Conservation (phyloP, 179 eudicot genomes). For the Vitellaria paradoxa region DNA sequence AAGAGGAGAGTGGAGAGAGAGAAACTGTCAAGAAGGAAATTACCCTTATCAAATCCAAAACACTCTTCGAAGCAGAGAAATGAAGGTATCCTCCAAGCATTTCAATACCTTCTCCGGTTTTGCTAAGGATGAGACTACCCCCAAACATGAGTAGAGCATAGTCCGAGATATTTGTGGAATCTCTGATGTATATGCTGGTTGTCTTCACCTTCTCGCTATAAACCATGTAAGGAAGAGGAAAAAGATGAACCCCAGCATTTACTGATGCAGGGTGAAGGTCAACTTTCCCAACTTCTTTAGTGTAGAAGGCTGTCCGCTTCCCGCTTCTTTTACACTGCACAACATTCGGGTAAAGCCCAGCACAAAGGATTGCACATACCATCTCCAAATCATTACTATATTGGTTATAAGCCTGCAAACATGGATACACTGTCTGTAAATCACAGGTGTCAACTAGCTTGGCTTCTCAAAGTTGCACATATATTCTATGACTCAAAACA, state of each 20-base stretch:
- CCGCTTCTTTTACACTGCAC: slow-evolving; percentile 98
- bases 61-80: slow-evolving; percentile 91
- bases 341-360: slow-evolving; percentile 98
- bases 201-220: slow-evolving; percentile 97
- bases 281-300: slow-evolving; percentile 93
- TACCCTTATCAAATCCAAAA: slow-evolving; percentile 84
- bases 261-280: slow-evolving; percentile 96
- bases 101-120: slow-evolving; percentile 89
- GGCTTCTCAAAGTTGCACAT: background rate
- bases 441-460: background rate
- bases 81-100: slow-evolving; percentile 98
- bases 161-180: slow-evolving; percentile 93
- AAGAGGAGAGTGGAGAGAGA: background rate
- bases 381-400: slow-evolving; percentile 87
- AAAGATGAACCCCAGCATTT: slow-evolving; percentile 73
- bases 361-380: slow-evolving; percentile 94
- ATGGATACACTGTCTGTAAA: background rate
- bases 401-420: slow-evolving; percentile 76
- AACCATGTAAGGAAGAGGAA: slow-evolving; percentile 93
- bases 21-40: background rate
- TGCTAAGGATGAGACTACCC: slow-evolving; percentile 80
- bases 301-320: slow-evolving; percentile 78
- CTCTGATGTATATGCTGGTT: slow-evolving; percentile 69
- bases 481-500: background rate
- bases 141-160: slow-evolving; percentile 95